phyloP scores from a whole-genome alignment of 768 basidiomycete species.

The Mycena rebaudengoi region DNA sequence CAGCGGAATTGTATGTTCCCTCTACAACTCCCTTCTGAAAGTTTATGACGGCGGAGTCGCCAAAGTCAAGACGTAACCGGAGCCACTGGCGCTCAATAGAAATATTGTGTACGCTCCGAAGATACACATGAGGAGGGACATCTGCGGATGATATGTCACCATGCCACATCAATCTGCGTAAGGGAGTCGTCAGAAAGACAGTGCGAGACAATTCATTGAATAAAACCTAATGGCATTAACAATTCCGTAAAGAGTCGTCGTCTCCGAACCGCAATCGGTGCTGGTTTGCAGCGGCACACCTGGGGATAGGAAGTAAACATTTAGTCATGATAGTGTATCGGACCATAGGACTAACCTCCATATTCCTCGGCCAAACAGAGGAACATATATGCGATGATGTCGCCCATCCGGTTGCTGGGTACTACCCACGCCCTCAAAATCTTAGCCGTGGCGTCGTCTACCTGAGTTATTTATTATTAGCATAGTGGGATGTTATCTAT shows the following conservation, averaged over 20 bases:
- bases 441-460: conserved; percentile 30
- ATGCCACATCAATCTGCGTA: conserved; percentile 21
- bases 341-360: conserved; percentile 27
- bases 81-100: conserved; percentile 42
- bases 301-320: conserved; percentile 12
- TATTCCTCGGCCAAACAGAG: conserved; percentile 28
- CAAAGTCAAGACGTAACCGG: conserved; percentile 34
- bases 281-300: conserved; percentile 32
- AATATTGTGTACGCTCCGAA: conserved; percentile 39
- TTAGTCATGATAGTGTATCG: neutral
- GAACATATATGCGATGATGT: conserved; percentile 33
- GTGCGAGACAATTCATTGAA: neutral
- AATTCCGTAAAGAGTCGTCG: conserved; percentile 35
- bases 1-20: neutral
- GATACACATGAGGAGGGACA: conserved; percentile 37
- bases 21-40: neutral
- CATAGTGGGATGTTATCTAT: too few relatives aligned
- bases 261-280: conserved; percentile 43
- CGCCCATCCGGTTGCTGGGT: conserved; percentile 36
- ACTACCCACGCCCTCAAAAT: conserved; percentile 34
- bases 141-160: conserved; percentile 21
- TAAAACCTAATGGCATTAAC: conserved; percentile 39
- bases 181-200: neutral
- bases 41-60: conserved; percentile 31
- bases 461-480: too few relatives aligned